Percentiles rank a stretch among this genome's conserved stretches.
Evolutionary conservation across 352 stramenopile genomes (phyloP).

Genomic region (Thraustotheca clavata): DNA sequence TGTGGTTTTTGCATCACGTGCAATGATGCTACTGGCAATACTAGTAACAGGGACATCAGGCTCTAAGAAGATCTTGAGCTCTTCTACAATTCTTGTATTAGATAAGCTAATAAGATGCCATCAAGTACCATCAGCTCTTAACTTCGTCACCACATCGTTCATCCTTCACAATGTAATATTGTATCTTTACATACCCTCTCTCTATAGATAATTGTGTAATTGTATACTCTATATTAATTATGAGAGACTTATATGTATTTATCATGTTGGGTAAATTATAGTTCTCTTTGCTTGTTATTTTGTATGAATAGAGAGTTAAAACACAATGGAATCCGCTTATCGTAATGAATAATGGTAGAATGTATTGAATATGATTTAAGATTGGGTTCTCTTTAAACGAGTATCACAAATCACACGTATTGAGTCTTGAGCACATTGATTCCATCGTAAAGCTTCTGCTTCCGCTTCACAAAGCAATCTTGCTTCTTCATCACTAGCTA

Average conservation of each 20-base stretch:
- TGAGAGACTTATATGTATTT: too few species aligned
- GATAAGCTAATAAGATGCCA: background rate
- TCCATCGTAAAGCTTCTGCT: constrained; percentile 79
- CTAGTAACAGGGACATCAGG: constrained; percentile 65
- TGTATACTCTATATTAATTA: too few species aligned
- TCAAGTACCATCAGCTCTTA: constrained; percentile 52
- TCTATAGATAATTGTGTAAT: too few species aligned
- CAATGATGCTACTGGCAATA: constrained; percentile 70
- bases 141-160: constrained; percentile 60
- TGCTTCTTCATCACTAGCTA: constrained; percentile 77
- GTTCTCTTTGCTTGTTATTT: too few species aligned
- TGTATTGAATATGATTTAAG: background rate
- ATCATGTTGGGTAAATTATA: too few species aligned
- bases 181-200: too few species aligned
- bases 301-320: too few species aligned
- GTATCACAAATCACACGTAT: constrained; percentile 77
- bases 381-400: constrained; percentile 27
- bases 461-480: constrained; percentile 74
- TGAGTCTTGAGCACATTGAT: constrained; percentile 69
- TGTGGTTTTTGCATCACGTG: constrained; percentile 42
- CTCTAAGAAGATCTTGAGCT: constrained; percentile 64
- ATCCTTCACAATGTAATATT: constrained; percentile 28
- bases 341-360: too few species aligned
- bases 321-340: too few species aligned
- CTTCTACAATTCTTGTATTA: constrained; percentile 29